A percentile compares a stretch with the other conserved stretches of the same genome.
These are phyloP conservation scores for Pichia cactophila DNA, from an alignment of 1,139 yeast genomes.

Conservation along the genomic window DNA sequence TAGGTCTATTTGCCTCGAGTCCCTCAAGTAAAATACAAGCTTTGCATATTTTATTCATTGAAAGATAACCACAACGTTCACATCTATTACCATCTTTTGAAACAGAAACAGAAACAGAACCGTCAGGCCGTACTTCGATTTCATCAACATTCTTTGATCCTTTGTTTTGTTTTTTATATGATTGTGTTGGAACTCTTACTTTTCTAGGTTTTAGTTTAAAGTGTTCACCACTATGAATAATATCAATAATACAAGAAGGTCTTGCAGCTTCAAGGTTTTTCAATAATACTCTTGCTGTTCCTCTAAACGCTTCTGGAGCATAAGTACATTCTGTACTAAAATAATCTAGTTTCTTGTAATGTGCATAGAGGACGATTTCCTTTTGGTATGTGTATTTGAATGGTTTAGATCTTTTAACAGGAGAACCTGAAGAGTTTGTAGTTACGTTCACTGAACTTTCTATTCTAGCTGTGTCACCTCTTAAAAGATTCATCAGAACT, in stretches of 20 bases:
- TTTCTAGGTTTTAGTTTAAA: slow-evolving; percentile 56
- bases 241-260: slow-evolving; percentile 91
- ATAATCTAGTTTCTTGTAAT: slow-evolving; percentile 88
- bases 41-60: slow-evolving; percentile 83
- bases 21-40: slow-evolving; percentile 89
- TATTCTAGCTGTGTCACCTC: slow-evolving; percentile 94
- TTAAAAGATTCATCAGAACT: slow-evolving; percentile 81
- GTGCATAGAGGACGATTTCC: slow-evolving; percentile 96
- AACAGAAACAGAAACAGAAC: slow-evolving; percentile 51
- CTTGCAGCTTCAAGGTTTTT: slow-evolving; percentile 84
- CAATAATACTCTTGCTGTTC: slow-evolving; percentile 89
- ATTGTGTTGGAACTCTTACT: slow-evolving; percentile 20
- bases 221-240: slow-evolving; percentile 89
- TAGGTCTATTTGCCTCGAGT: slow-evolving; percentile 67
- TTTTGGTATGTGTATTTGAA: slow-evolving; percentile 94
- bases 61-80: slow-evolving; percentile 84
- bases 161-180: slow-evolving; percentile 12
- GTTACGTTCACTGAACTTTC: slow-evolving; percentile 86
- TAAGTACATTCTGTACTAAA: slow-evolving; percentile 97
- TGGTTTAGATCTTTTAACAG: slow-evolving; percentile 87
- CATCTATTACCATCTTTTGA: slow-evolving; percentile 63
- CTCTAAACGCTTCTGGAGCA: slow-evolving; percentile 97
- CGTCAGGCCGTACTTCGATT: slow-evolving; percentile 51
- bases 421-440: slow-evolving; percentile 73
- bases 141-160: slow-evolving; percentile 24